Base-by-base conservation (phyloP, 1,284 basidiomycete genomes). In the Heimioporus retisporus region DNA sequence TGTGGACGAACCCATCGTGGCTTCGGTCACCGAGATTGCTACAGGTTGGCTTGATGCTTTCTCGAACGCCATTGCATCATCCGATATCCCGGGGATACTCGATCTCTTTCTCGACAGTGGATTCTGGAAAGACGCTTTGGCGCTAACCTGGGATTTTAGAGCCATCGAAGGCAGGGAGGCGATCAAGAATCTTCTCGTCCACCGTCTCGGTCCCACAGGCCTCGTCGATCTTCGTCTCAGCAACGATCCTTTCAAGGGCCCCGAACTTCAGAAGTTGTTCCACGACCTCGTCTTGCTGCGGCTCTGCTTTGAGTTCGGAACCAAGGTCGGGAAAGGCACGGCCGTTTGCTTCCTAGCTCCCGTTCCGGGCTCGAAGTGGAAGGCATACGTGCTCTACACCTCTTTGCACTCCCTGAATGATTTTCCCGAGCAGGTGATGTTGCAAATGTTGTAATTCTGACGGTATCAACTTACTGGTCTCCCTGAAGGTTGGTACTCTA, bases 351-450 rank as follows among this genome's bases (percentile, higher is more conserved):
- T 68, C 63, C 60, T 77, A 0, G 75, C 54, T 1, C 76, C 76
- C 0, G 10, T 61, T 0, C 65, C 67, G 8, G 68, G 66, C 31
- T 40, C 55, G 6, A 65, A 43, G 2, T 77, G 78, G 78, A 80
- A 76, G 65, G 78, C 70, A 2, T 79, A 79, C 48, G 63, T 56
- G 1, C 19, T 77, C 11, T 85, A 82, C 69, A 88, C 88, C 0
- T 81, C 82, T 64, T 77, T 89, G 43, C 84, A 87, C 50, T 81
- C 80, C 21, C 78, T 90, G 55, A 79, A 85, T 53, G 86, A 78
- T 31, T 80, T 81, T 68, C 83, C 84, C 0, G 85, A 86, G 31
- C 61, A 74, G 68, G 75, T 78, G 28, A 25, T 35, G 59, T 57
- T 57, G 1, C 16, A 3, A 15, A 31, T 13, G 1, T 23, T 11